phyloP scores from a whole-genome alignment of 2,329 filamentous ascomycete genomes.

The Ambrosiella beaveri region DNA sequence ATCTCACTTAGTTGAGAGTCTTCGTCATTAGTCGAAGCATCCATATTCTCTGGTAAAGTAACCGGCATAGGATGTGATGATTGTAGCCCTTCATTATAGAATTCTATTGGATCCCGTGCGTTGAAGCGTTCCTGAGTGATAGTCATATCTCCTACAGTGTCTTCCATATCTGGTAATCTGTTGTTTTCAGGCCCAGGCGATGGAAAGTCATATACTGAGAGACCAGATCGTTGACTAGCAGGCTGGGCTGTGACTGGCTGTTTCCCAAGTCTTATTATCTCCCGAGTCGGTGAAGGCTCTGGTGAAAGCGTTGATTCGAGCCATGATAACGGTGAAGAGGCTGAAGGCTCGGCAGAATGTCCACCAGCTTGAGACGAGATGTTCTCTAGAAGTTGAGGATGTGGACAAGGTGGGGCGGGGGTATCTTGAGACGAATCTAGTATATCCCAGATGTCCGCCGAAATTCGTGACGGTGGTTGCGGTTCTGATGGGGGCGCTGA shows the following conservation, averaged over 20 bases:
- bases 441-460: constrained; percentile 9
- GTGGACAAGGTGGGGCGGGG: neutral
- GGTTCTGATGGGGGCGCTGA: neutral
- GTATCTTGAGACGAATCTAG: constrained; percentile 3
- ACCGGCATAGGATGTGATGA: neutral
- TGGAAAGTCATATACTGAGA: constrained; percentile 4
- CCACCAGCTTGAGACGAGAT: neutral
- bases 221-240: neutral
- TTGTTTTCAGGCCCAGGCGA: neutral
- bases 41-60: neutral
- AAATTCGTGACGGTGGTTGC: neutral
- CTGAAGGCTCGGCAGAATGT: neutral
- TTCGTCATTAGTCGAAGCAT: neutral
- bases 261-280: neutral
- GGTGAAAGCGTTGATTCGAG: constrained; percentile 1
- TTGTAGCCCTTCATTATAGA: neutral
- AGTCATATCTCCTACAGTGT: neutral
- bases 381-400: neutral
- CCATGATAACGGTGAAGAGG: constrained; percentile 10
- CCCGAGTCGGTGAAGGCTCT: neutral
- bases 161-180: neutral
- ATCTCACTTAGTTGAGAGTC: neutral
- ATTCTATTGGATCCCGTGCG: neutral
- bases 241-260: neutral
- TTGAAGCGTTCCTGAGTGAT: neutral